Conservation (phyloP, 1,139 yeast species). For the Groenewaldozyma sp. region DNA sequence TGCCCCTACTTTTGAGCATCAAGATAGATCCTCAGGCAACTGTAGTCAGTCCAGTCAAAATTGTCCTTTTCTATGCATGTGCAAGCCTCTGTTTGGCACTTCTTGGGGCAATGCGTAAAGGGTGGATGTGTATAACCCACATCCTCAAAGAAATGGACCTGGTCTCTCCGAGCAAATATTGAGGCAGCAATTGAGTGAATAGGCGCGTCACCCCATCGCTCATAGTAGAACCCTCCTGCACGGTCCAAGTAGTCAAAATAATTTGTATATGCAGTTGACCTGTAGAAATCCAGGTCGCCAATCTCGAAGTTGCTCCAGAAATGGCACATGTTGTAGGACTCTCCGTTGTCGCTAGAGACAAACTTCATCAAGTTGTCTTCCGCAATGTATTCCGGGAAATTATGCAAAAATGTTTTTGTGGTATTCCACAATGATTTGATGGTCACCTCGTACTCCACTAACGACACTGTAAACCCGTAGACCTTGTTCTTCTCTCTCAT, state of each 20-base stretch:
- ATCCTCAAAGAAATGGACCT: slow-evolving; percentile 72
- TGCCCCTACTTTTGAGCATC: too few species aligned
- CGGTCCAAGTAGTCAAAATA: slow-evolving; percentile 66
- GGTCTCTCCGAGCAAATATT: slow-evolving; percentile 54
- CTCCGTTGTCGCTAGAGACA: slow-evolving; percentile 51
- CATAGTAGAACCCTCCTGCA: slow-evolving; percentile 83
- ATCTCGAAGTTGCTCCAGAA: slow-evolving; percentile 87
- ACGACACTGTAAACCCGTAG: slow-evolving; percentile 72
- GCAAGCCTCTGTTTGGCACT: slow-evolving; percentile 43
- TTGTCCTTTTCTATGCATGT: slow-evolving; percentile 48
- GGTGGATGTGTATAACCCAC: slow-evolving; percentile 78
- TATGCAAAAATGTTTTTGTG: slow-evolving; percentile 54
- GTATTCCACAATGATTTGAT: slow-evolving; percentile 77
- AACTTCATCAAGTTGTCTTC: slow-evolving; percentile 63
- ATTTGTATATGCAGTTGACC: slow-evolving; percentile 55
- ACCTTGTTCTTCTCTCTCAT: slow-evolving; percentile 66
- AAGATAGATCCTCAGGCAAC: slow-evolving; percentile 70
- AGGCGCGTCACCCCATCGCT: slow-evolving; percentile 94
- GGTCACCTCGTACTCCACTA: slow-evolving; percentile 71
- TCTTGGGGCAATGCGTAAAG: slow-evolving; percentile 25
- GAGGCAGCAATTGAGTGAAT: slow-evolving; percentile 85
- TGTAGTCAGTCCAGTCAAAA: slow-evolving; percentile 78
- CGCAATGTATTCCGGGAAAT: slow-evolving; percentile 55
- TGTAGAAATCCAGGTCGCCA: slow-evolving; percentile 66
- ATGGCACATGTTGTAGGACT: slow-evolving; percentile 65